Evolutionary conservation across 306 rosid species (phyloP).

Genomic region (Acacia crassicarpa): DNA sequence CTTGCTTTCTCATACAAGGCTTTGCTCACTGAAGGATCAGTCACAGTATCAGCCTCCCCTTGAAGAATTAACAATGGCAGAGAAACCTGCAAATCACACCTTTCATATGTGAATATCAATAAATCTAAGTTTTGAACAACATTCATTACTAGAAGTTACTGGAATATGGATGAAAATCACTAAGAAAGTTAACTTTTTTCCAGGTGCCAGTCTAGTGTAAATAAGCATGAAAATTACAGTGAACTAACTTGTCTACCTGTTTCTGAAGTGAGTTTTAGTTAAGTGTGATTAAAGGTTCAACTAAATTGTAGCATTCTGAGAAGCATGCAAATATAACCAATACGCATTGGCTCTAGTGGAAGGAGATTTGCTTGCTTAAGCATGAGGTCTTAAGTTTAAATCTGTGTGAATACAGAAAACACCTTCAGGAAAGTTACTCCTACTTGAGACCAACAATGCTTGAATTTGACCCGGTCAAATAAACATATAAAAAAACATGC

Average conservation of each 20-base stretch:
- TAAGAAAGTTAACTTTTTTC: neutral
- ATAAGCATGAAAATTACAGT: neutral
- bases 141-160: neutral
- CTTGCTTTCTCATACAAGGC: slow-evolving; percentile 75
- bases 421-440: no score
- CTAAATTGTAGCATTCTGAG: neutral
- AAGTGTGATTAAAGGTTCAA: neutral
- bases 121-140: neutral
- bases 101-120: slow-evolving; percentile 1
- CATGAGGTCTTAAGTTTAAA: no score
- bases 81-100: slow-evolving; percentile 56
- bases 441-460: no score
- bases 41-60: slow-evolving; percentile 84
- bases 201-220: neutral
- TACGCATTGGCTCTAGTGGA: no score
- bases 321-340: neutral
- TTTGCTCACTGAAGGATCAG: slow-evolving; percentile 93
- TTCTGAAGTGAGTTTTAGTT: neutral
- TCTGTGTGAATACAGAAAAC: no score
- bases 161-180: neutral
- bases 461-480: no score
- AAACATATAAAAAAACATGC: no score
- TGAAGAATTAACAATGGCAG: slow-evolving; percentile 85
- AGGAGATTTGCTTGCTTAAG: no score
- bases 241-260: neutral